Evolutionary conservation across 1,284 basidiomycete genomes (phyloP).

Genomic region (Schizophyllum amplum): DNA sequence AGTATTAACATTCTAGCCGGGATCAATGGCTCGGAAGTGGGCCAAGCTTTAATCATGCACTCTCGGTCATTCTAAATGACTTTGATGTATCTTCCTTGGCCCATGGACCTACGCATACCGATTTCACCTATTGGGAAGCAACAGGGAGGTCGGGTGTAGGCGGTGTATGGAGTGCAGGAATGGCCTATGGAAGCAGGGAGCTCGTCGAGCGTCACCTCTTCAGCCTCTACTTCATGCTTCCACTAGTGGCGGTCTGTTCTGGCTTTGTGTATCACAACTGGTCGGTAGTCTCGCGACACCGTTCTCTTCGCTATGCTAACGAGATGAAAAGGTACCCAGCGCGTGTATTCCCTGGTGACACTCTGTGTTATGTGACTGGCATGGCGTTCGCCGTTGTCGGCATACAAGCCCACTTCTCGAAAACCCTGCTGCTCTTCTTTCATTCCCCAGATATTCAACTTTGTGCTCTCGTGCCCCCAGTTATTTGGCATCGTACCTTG

Average conservation of each 20-base stretch:
- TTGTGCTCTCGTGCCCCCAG: slow-evolving; percentile 90
- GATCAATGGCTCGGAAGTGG: slow-evolving; percentile 93
- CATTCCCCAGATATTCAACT: slow-evolving; percentile 97
- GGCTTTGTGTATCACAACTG: slow-evolving; percentile 94
- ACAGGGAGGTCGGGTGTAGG: slow-evolving; percentile 62
- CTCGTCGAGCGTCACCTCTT: slow-evolving; percentile 90
- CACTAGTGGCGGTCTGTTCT: slow-evolving; percentile 82
- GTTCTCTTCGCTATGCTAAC: too few relatives aligned
- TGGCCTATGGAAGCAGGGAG: slow-evolving; percentile 79
- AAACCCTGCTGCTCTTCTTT: slow-evolving; percentile 96
- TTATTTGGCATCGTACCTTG: slow-evolving; percentile 91
- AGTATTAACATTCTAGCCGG: slow-evolving; percentile 99
- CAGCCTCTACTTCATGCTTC: slow-evolving; percentile 94
- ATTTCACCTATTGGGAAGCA: slow-evolving; percentile 61
- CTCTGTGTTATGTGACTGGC: slow-evolving; percentile 94
- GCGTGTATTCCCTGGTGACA: slow-evolving; percentile 92
- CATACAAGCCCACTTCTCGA: slow-evolving; percentile 95
- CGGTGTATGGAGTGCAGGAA: slow-evolving; percentile 73
- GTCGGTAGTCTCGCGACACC: slow-evolving; percentile 31
- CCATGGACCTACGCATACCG: slow-evolving; percentile 61
- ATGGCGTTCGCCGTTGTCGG: slow-evolving; percentile 97
- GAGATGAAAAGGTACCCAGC: slow-evolving; percentile 99
- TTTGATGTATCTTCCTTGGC: slow-evolving; percentile 86
- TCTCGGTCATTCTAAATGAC: slow-evolving; percentile 90
- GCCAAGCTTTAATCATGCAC: slow-evolving; percentile 90